phyloP scores from a whole-genome alignment of 2,329 filamentous ascomycete species.

The Myriosclerotinia scirpicola region DNA sequence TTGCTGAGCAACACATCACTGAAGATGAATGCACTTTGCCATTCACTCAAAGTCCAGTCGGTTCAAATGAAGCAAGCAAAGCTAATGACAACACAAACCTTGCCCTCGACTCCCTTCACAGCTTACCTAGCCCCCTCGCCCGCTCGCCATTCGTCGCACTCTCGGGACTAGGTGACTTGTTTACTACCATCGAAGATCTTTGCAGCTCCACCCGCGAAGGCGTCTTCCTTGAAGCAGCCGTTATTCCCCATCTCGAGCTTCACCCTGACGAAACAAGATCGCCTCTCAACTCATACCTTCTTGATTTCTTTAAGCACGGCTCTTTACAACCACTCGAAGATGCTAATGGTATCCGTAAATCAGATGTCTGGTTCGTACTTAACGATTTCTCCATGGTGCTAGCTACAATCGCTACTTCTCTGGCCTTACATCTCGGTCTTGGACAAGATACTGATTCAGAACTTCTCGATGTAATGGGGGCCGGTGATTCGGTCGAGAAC shows the following conservation, averaged over 20 bases:
- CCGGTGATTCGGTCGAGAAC: conserved; percentile 50
- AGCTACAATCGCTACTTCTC: conserved; percentile 68
- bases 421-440: conserved; percentile 57
- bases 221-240: conserved; percentile 72
- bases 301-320: conserved; percentile 77
- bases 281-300: conserved; percentile 66
- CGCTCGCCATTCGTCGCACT: conserved; percentile 71
- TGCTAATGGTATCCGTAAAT: conserved; percentile 65
- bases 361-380: conserved; percentile 70
- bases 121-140: conserved; percentile 47
- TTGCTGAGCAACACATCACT: conserved; percentile 59
- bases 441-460: conserved; percentile 51
- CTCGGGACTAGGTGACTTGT: conserved; percentile 65
- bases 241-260: conserved; percentile 67
- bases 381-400: conserved; percentile 66
- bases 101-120: conserved; percentile 32
- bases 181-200: conserved; percentile 64
- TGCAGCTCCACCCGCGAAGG: conserved; percentile 64
- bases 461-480: conserved; percentile 47
- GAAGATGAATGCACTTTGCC: conserved; percentile 37
- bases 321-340: conserved; percentile 57
- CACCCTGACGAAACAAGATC: conserved; percentile 53
- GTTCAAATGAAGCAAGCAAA: conserved; percentile 20
- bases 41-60: conserved; percentile 36
- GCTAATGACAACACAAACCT: conserved; percentile 25